Base-by-base conservation (phyloP, 345 rosid species). In the Syzygium grande region DNA sequence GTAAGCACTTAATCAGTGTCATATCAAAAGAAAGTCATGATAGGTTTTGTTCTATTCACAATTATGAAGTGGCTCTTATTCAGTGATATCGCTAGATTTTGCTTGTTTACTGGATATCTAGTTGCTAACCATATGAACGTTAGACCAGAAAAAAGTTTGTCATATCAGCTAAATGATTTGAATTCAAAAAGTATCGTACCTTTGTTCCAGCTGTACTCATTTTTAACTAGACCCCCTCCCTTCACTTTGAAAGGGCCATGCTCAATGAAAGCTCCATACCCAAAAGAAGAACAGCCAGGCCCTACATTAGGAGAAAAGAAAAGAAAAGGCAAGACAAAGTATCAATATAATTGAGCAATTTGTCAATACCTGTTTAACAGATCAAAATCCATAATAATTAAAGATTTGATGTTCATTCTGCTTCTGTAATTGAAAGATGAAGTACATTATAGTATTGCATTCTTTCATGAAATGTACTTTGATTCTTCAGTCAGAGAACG, bases 271-370 rank as follows among this genome's bases (percentile, higher is more conserved):
- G 92, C 92, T 85, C 93, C 94, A 9, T 84, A 90, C 86, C 92
- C 93, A 34, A 91, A 3, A 5, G 94, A 92, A 23, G 94, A 92
- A 79, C 92, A 91, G 34, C 93, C 92, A 86, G 93, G 93, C 77
- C 93, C 93, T 92, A 58, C 65, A 51, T 68, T 21, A 17, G 25
- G 23, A 6, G 29, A 86, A 61, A 15, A 86, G 23, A 12, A 11
- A 51, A 68, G 9, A 25, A 34, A 22, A 55, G 25, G 49, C 79
- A 55, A 38, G 43, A 51, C 51, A 65, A 86, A 46, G 27, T 54
- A 63, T 38, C 53, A 30, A 12, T 5, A 41, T 51, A 25, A 59
- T 63, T 49, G 52, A 58, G 27, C 52, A 21, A 8, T 27, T 86
- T 49, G 83, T 51, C 56, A 38, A 59, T 38, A 46, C 51, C 77